Conservation (phyloP, 768 basidiomycete genomes). For the Trametes cingulata region DNA sequence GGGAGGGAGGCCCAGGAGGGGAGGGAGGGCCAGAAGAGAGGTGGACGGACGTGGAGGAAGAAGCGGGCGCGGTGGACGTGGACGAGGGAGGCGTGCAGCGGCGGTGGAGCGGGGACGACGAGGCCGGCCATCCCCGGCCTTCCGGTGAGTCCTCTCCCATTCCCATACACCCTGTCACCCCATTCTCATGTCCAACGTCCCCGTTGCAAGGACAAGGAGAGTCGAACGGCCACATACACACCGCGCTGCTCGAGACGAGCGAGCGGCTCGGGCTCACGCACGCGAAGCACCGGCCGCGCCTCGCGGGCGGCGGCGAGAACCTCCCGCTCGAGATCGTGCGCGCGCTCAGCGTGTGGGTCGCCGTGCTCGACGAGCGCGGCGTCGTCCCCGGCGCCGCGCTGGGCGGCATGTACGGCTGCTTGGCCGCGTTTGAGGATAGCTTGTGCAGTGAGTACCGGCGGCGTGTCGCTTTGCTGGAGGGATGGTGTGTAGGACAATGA, state of each 20-base stretch:
- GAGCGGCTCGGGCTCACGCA: conserved; percentile 20
- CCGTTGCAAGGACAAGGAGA: no score
- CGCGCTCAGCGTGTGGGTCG: conserved; percentile 59
- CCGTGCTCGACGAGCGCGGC: conserved; percentile 57
- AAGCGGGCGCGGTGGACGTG: neutral
- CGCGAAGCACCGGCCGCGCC: conserved; percentile 33
- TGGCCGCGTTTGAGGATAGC: conserved; percentile 56
- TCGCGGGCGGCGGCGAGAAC: conserved; percentile 51
- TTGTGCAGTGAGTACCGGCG: conserved; percentile 49
- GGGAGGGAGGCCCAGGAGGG: neutral
- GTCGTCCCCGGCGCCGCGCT: conserved; percentile 56
- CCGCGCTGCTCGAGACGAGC: neutral
- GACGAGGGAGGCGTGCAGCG: conserved; percentile 15
- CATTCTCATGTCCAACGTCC: no score
- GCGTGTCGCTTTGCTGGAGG: no score
- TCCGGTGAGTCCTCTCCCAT: no score
- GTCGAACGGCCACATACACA: no score
- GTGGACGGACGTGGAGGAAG: neutral
- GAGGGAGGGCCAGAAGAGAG: neutral
- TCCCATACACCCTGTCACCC: no score
- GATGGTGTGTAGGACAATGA: neutral
- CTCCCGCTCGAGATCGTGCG: conserved; percentile 57
- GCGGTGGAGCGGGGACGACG: conserved; percentile 5
- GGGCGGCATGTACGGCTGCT: conserved; percentile 48
- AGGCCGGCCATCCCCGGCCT: neutral